phyloP scores from a whole-genome alignment of 176 grass and related monocot species.

The Typha latifolia region DNA sequence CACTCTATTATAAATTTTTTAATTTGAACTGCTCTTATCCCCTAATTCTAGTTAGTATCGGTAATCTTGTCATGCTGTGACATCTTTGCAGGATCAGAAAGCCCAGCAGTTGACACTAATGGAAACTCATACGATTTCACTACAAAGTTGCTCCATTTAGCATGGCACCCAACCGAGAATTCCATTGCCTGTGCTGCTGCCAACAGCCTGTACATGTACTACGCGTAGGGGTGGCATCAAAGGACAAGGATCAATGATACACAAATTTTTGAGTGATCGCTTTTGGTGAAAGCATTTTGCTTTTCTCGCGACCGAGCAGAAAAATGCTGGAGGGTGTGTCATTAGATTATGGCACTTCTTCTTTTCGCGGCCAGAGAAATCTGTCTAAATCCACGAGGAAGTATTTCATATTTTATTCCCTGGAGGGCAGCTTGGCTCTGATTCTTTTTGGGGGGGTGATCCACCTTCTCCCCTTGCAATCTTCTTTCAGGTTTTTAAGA shows the following conservation, averaged over 20 bases:
- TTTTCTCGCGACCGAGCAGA: conserved; percentile 31
- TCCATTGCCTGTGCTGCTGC: conserved; percentile 84
- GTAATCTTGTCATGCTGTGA: conserved; percentile 9
- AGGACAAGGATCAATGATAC: conserved; percentile 1
- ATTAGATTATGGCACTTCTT: conserved; percentile 42
- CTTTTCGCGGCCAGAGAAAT: conserved; percentile 41
- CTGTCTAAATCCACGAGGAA: conserved; percentile 90
- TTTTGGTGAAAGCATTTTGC: conserved; percentile 26
- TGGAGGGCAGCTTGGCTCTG: conserved; percentile 83
- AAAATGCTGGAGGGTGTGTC: conserved; percentile 28
- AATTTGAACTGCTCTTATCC: too few relatives aligned
- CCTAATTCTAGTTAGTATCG: neutral
- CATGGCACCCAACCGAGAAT: conserved; percentile 81
- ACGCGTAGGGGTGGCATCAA: conserved; percentile 37
- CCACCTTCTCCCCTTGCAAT: conserved; percentile 31
- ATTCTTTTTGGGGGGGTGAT: conserved; percentile 49
- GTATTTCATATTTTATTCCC: conserved; percentile 63
- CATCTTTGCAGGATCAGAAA: conserved; percentile 39
- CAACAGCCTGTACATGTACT: conserved; percentile 96
- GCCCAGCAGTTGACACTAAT: conserved; percentile 48
- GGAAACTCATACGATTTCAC: conserved; percentile 67
- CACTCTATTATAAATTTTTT: neutral
- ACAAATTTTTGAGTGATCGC: conserved; percentile 35
- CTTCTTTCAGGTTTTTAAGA: too few relatives aligned
- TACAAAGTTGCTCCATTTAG: conserved; percentile 93